Conservation (phyloP, 805 yeast species). For the Cyberlindnera japonica region DNA sequence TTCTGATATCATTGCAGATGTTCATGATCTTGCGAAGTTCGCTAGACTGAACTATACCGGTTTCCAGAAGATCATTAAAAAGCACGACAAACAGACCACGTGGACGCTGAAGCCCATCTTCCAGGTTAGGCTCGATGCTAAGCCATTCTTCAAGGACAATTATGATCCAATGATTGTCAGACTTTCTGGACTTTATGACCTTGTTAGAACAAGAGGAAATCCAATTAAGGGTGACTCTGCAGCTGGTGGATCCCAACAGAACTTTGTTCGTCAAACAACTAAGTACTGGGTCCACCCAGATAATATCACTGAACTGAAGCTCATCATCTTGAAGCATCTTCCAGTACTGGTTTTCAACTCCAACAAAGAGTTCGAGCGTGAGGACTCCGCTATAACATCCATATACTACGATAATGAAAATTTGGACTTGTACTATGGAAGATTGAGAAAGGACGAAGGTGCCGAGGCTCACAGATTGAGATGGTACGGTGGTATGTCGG, state of each 20-base stretch:
- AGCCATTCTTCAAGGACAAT: slow-evolving; percentile 94
- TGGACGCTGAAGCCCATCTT: slow-evolving; percentile 85
- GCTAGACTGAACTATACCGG: slow-evolving; percentile 94
- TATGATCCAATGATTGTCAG: slow-evolving; percentile 87
- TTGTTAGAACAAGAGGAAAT: slow-evolving; percentile 93
- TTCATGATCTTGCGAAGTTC: slow-evolving; percentile 93
- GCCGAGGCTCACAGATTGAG: slow-evolving; percentile 97
- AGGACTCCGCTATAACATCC: slow-evolving; percentile 95
- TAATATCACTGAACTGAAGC: slow-evolving; percentile 92
- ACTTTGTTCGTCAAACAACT: slow-evolving; percentile 97
- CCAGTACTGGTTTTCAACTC: slow-evolving; percentile 97
- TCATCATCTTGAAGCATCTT: slow-evolving; percentile 86
- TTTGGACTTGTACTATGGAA: slow-evolving; percentile 89
- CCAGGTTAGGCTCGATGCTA: slow-evolving; percentile 87
- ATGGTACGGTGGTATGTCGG: slow-evolving; percentile 98
- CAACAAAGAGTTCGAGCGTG: slow-evolving; percentile 90
- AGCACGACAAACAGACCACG: slow-evolving; percentile 88
- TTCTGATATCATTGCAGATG: slow-evolving; percentile 91
- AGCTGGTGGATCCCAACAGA: slow-evolving; percentile 98
- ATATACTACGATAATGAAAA: slow-evolving; percentile 90
- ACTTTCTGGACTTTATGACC: slow-evolving; percentile 81
- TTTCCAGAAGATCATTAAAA: slow-evolving; percentile 92
- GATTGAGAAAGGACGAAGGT: slow-evolving; percentile 95
- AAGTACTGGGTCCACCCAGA: slow-evolving; percentile 99
- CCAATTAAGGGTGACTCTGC: slow-evolving; percentile 93